These are phyloP conservation scores for Leccinum broughii DNA, from an alignment of 768 basidiomycete species.

Conservation along the genomic window DNA sequence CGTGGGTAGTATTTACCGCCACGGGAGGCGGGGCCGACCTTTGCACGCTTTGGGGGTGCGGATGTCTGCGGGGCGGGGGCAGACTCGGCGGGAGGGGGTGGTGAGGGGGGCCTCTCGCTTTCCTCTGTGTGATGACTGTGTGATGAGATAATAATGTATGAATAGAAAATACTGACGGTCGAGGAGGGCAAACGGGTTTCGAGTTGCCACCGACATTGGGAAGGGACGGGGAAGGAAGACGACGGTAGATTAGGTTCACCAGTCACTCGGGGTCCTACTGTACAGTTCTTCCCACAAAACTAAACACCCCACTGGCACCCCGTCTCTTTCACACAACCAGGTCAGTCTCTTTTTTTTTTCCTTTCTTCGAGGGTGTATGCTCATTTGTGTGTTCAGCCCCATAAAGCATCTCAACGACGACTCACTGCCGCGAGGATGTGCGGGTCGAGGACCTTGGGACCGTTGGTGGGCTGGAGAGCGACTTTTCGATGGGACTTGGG, in stretches of 20 bases:
- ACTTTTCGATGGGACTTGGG: conserved; percentile 80
- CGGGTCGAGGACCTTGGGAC: conserved; percentile 86
- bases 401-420: conserved; percentile 90
- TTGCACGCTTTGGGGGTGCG: conserved; percentile 45
- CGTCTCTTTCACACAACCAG: conserved; percentile 42
- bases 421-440: conserved; percentile 70
- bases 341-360: conserved; percentile 31
- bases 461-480: conserved; percentile 82
- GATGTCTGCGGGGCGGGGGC: conserved; percentile 26
- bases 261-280: conserved; percentile 45
- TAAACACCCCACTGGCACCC: background rate
- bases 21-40: conserved; percentile 61
- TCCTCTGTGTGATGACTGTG: conserved; percentile 39
- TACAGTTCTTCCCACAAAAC: conserved; percentile 40
- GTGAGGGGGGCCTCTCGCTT: conserved; percentile 42
- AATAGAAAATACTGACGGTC: conserved; percentile 53
- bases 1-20: conserved; percentile 71
- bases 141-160: conserved; percentile 9
- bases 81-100: conserved; percentile 35
- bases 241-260: background rate
- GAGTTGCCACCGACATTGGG: conserved; percentile 85
- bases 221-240: conserved; percentile 17
- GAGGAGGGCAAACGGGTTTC: conserved; percentile 83
- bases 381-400: conserved; percentile 4
- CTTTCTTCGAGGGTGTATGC: too few species aligned